These are phyloP conservation scores for Cucumis cinereus DNA, from an alignment of 306 rosid species.

Conservation along the genomic window DNA sequence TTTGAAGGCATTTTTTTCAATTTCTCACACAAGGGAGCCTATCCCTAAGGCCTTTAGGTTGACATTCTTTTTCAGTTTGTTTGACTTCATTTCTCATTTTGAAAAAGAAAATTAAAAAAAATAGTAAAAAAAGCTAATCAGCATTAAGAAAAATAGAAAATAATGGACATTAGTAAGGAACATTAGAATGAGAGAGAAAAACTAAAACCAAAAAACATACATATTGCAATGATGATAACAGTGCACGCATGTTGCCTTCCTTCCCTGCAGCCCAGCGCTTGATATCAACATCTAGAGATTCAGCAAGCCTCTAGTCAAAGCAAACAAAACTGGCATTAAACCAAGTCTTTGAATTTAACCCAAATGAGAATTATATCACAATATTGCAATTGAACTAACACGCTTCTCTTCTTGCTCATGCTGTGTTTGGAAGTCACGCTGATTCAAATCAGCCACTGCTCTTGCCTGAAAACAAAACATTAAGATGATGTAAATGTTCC, in stretches of 20 bases:
- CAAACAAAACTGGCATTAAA: slow-evolving; percentile 11
- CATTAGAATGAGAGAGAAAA: neutral
- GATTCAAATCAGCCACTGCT: slow-evolving; percentile 91
- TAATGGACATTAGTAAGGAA: neutral
- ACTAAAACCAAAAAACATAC: slow-evolving; percentile 22
- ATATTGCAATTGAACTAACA: slow-evolving; percentile 37
- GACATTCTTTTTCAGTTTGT: neutral
- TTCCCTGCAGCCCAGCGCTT: slow-evolving; percentile 85
- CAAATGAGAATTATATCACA: neutral
- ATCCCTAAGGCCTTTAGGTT: neutral
- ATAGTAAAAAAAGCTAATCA: neutral
- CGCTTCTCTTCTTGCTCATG: slow-evolving; percentile 84
- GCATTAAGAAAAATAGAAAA: neutral
- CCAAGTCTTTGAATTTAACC: neutral
- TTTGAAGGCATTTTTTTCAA: neutral
- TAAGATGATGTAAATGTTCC: slow-evolving; percentile 8
- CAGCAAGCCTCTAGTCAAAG: slow-evolving; percentile 60
- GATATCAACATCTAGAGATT: slow-evolving; percentile 37
- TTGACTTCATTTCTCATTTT: neutral
- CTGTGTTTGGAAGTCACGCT: slow-evolving; percentile 54
- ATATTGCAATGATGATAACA: slow-evolving; percentile 60
- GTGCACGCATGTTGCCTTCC: slow-evolving; percentile 89
- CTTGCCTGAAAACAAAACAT: slow-evolving; percentile 41
- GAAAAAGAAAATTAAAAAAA: neutral
- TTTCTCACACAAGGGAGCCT: neutral